phyloP scores from a whole-genome alignment of 2,329 filamentous ascomycete species.

The Chaetomium sp. region DNA sequence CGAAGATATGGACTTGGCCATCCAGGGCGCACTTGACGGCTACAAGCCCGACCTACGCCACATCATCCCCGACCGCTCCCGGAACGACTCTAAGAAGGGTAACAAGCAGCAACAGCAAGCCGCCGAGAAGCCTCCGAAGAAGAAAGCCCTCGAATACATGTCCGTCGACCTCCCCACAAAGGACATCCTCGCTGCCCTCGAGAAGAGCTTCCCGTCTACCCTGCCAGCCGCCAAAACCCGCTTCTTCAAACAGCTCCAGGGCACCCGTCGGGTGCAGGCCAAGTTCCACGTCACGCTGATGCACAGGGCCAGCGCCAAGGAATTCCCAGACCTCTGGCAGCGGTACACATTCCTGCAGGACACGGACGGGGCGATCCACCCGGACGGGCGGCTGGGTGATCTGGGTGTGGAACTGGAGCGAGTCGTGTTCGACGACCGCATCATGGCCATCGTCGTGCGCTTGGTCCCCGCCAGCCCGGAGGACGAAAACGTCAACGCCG shows the following conservation, averaged over 20 bases:
- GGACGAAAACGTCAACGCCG: slow-evolving; percentile 26
- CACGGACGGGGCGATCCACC: slow-evolving; percentile 42
- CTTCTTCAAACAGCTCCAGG: slow-evolving; percentile 76
- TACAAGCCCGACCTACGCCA: slow-evolving; percentile 79
- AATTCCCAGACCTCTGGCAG: slow-evolving; percentile 73
- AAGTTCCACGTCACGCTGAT: slow-evolving; percentile 94
- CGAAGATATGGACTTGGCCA: slow-evolving; percentile 77
- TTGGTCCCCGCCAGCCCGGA: slow-evolving; percentile 53
- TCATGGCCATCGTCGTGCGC: slow-evolving; percentile 91
- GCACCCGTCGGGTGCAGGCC: slow-evolving; percentile 74
- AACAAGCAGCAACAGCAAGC: slow-evolving; percentile 41
- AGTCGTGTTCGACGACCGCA: slow-evolving; percentile 79
- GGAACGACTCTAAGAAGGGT: slow-evolving; percentile 46
- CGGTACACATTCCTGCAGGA: slow-evolving; percentile 66
- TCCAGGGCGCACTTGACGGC: slow-evolving; percentile 71
- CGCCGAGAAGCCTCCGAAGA: slow-evolving; percentile 44
- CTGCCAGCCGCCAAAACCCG: slow-evolving; percentile 54
- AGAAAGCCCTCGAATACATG: slow-evolving; percentile 60
- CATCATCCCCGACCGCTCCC: slow-evolving; percentile 64
- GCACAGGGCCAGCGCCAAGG: slow-evolving; percentile 67
- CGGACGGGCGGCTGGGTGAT: slow-evolving; percentile 59
- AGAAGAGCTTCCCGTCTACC: slow-evolving; percentile 66
- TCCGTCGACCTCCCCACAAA: slow-evolving; percentile 50
- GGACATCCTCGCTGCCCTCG: slow-evolving; percentile 58
- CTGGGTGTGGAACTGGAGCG: slow-evolving; percentile 67